Percentiles rank a stretch among this genome's conserved stretches.
phyloP scores from a whole-genome alignment of 192 early-diverging fungal species.

The Pilaira anomala region DNA sequence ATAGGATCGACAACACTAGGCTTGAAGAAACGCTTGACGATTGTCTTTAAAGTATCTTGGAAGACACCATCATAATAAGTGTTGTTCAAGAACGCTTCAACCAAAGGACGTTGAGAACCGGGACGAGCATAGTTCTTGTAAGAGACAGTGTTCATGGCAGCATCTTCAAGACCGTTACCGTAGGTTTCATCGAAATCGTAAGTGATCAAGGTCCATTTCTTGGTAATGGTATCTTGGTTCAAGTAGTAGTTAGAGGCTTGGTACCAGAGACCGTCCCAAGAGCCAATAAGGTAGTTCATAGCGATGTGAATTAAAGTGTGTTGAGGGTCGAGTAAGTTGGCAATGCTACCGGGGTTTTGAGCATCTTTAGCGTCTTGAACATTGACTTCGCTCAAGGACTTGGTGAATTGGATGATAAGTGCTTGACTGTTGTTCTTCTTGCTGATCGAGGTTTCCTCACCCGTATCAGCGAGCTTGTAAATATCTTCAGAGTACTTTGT shows the following conservation, averaged over 20 bases:
- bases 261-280: constrained; percentile 43
- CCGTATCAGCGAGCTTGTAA: constrained; percentile 26
- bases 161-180: constrained; percentile 28
- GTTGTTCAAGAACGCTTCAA: constrained; percentile 23
- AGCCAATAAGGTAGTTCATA: constrained; percentile 38
- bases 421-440: constrained; percentile 16
- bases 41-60: constrained; percentile 40
- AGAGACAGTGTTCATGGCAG: constrained; percentile 24
- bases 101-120: constrained; percentile 31
- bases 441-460: constrained; percentile 12
- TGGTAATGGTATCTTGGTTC: constrained; percentile 35
- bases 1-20: constrained; percentile 35
- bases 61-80: constrained; percentile 37
- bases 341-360: constrained; percentile 10
- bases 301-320: constrained; percentile 32
- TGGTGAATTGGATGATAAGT: constrained; percentile 24
- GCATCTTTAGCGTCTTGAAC: constrained; percentile 16
- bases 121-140: constrained; percentile 35
- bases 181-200: constrained; percentile 46
- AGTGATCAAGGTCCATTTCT: constrained; percentile 41
- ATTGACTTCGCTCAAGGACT: constrained; percentile 1
- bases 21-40: constrained; percentile 42
- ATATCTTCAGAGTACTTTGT: constrained; percentile 17
- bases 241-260: constrained; percentile 43
- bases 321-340: constrained; percentile 19